Evolutionary conservation across 2,329 filamentous ascomycete species (phyloP), one percentile per base, ranked within the genome.

Genomic region (Diaporthe amygdali): DNA sequence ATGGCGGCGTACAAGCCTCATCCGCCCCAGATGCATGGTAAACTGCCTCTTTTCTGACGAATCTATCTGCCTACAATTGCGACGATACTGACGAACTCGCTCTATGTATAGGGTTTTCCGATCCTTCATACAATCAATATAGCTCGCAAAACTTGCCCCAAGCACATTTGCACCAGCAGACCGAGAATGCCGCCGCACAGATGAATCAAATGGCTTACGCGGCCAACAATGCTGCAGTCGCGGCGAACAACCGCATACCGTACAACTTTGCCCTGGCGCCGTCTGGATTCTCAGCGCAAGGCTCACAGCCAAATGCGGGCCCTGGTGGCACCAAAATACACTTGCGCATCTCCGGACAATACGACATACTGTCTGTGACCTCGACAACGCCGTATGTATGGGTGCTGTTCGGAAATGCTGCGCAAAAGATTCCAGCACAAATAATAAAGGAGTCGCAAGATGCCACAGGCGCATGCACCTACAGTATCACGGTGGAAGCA

Each of bases 1-100:
- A 95, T 95, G 93, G 92, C 93, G 82, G 92, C 92, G 83, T 95
- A 94, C 87, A 97, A 97, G 84, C 84, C 90, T 71, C 90, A 93
- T 81, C 87, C 91, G 83, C 87, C 92, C 82, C 92, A 92, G 81
- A 89, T 95, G 85, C 93, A 96, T 84, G 93, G 95, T 97, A 86
- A 85, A 94, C 91, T 63, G 25, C 22, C 14, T 22, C 34, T 17
- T 37, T 25, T 49, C 52, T 51, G 27, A 30, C 27, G 32, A 32
- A 44, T 66, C 67, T 64, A 27, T 39, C n/a, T 41, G 7, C n/a
- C 20, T 12, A 22, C 8, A 20, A 27, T 20, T 12, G 4, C 37
- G 30, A 20, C 17, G 74, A 52, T 69, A 27, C 37, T 32, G 47
- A 56, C 25, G 22, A 17, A 47, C 7, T 27, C 37, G n/a, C n/a